Evolutionary conservation across 1,139 yeast genomes (phyloP).

Genomic region (Geotrichum citri-aurantii): DNA sequence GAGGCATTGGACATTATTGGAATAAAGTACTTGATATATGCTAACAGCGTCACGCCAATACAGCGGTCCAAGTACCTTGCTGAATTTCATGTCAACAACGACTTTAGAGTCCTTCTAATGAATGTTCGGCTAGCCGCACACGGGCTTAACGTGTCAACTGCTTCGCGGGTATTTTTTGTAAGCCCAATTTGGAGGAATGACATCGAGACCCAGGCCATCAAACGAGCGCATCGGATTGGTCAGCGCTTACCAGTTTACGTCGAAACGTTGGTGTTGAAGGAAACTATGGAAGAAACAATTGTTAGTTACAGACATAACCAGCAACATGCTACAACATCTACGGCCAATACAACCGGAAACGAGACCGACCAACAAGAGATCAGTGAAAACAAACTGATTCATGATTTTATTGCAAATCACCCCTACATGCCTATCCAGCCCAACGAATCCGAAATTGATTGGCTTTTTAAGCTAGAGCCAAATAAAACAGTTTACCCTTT

Average conservation of each 20-base stretch:
- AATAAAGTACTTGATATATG: conserved; percentile 54
- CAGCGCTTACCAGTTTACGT: conserved; percentile 53
- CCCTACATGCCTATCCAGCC: conserved; percentile 6
- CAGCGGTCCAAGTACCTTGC: conserved; percentile 51
- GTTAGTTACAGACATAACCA: conserved; percentile 23
- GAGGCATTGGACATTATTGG: conserved; percentile 61
- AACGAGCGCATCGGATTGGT: conserved; percentile 69
- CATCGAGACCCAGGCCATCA: conserved; percentile 66
- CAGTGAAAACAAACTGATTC: conserved; percentile 10
- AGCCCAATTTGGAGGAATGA: conserved; percentile 68
- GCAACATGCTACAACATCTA: background rate
- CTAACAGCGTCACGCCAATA: conserved; percentile 49
- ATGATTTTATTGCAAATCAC: conserved; percentile 9
- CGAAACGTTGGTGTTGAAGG: conserved; percentile 58
- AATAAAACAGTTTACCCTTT: background rate
- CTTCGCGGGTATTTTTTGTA: conserved; percentile 61
- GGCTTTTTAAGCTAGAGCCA: background rate
- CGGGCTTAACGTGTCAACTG: conserved; percentile 62
- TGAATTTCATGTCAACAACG: conserved; percentile 44
- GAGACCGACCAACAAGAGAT: conserved; percentile 1
- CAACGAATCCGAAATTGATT: background rate
- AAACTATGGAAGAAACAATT: conserved; percentile 63
- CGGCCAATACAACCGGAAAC: background rate
- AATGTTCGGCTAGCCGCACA: conserved; percentile 63
- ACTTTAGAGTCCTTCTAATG: conserved; percentile 58